Percentiles rank a stretch among this genome's conserved stretches.
These are phyloP conservation scores for Miamiensis avidus DNA, from an alignment of 169 alveolate genomes.

Conservation along the genomic window DNA sequence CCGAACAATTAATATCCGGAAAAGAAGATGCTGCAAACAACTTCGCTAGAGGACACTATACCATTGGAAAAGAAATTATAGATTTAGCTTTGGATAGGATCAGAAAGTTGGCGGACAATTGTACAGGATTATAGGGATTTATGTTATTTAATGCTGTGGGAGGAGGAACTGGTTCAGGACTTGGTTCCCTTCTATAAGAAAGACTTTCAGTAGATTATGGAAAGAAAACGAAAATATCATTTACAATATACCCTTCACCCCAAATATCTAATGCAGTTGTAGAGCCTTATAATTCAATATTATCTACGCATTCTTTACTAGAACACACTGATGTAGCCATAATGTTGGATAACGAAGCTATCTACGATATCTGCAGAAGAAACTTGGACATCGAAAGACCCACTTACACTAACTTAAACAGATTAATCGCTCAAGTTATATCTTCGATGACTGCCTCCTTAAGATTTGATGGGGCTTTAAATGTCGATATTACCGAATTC, in stretches of 20 bases:
- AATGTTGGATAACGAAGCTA: constrained; percentile 85
- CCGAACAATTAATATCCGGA: constrained; percentile 97
- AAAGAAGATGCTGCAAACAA: constrained; percentile 99
- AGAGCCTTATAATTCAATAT: constrained; percentile 90
- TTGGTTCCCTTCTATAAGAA: constrained; percentile 97
- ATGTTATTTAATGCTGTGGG: constrained; percentile 96
- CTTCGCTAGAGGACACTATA: constrained; percentile 98
- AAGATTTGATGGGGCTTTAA: constrained; percentile 80
- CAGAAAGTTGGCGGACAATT: constrained; percentile 97
- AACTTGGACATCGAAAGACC: constrained; percentile 78
- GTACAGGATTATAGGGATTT: constrained; percentile 98
- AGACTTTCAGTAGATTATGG: constrained; percentile 97
- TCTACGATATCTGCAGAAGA: constrained; percentile 80
- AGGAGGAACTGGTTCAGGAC: constrained; percentile 99
- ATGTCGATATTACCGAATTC: constrained; percentile 79
- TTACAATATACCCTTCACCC: constrained; percentile 96
- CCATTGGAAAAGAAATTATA: constrained; percentile 95
- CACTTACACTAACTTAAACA: constrained; percentile 74
- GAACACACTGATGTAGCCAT: constrained; percentile 81
- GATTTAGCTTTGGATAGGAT: constrained; percentile 95
- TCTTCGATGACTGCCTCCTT: constrained; percentile 80
- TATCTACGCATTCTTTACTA: constrained; percentile 70
- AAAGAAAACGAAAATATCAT: constrained; percentile 79
- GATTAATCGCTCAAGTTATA: constrained; percentile 77
- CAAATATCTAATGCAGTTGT: constrained; percentile 96